Conservation (phyloP, 371 early-diverging fungal genomes). For the Paraphysoderma sedebokerense region DNA sequence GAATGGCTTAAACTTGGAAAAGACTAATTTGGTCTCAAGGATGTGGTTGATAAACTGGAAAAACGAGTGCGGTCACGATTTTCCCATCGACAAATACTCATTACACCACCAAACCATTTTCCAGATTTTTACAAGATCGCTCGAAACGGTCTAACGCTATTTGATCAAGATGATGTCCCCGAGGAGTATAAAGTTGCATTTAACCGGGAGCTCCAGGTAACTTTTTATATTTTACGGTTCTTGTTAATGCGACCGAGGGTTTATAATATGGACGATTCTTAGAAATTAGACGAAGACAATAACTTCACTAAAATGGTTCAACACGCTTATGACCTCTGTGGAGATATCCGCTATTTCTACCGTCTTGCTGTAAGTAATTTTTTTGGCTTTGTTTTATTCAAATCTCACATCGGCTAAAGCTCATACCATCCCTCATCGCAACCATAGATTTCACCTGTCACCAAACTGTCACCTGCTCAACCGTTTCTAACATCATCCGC, state of each 20-base stretch:
- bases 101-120: conserved; percentile 34
- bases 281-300: conserved; percentile 29
- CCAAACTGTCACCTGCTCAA: conserved; percentile 13
- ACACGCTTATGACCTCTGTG: conserved; percentile 37
- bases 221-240: neutral
- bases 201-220: conserved; percentile 10
- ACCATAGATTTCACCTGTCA: conserved; percentile 35
- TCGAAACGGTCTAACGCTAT: conserved; percentile 19
- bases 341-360: conserved; percentile 37
- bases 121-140: conserved; percentile 38
- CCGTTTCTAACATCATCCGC: conserved; percentile 24
- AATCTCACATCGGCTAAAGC: too few relatives aligned
- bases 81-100: conserved; percentile 65
- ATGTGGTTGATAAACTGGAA: conserved; percentile 66
- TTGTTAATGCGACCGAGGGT: too few relatives aligned
- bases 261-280: too few relatives aligned
- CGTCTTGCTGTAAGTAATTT: conserved; percentile 34
- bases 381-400: too few relatives aligned
- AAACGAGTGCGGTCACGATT: conserved; percentile 90
- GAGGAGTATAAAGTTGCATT: conserved; percentile 7
- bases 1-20: neutral
- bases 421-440: neutral
- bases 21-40: conserved; percentile 17
- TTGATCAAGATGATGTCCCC: too few relatives aligned
- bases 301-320: conserved; percentile 24